phyloP scores from a whole-genome alignment of 495 filamentous ascomycete genomes.

The Trichoderma virens region DNA sequence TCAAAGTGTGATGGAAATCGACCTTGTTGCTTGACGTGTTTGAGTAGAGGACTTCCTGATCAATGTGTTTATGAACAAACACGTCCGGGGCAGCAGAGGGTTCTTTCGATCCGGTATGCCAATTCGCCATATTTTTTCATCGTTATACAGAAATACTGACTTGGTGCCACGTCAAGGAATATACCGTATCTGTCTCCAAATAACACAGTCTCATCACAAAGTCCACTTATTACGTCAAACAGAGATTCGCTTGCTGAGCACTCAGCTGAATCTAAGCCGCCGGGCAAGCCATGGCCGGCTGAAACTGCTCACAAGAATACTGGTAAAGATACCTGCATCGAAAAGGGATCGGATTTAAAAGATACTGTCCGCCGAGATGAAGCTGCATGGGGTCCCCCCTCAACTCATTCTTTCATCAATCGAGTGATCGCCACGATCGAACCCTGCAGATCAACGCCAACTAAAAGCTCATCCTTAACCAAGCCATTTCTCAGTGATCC shows the following conservation, averaged over 20 bases:
- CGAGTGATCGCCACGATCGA: neutral
- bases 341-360: neutral
- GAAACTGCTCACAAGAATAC: neutral
- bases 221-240: neutral
- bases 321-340: neutral
- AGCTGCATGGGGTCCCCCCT: neutral
- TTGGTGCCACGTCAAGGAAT: neutral
- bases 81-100: neutral
- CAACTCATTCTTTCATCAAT: neutral
- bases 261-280: no score
- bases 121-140: no score
- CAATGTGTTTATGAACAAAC: neutral
- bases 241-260: no score
- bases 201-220: neutral
- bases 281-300: neutral
- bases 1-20: constrained; percentile 2
- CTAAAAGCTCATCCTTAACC: neutral
- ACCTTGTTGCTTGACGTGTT: neutral
- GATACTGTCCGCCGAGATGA: neutral
- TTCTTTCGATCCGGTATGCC: neutral
- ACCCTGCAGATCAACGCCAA: neutral
- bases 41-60: neutral
- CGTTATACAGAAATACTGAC: neutral
- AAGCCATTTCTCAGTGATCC: neutral
- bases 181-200: neutral